Evolutionary conservation across 805 yeast species (phyloP).

Genomic region (Peterozyma toletana): DNA sequence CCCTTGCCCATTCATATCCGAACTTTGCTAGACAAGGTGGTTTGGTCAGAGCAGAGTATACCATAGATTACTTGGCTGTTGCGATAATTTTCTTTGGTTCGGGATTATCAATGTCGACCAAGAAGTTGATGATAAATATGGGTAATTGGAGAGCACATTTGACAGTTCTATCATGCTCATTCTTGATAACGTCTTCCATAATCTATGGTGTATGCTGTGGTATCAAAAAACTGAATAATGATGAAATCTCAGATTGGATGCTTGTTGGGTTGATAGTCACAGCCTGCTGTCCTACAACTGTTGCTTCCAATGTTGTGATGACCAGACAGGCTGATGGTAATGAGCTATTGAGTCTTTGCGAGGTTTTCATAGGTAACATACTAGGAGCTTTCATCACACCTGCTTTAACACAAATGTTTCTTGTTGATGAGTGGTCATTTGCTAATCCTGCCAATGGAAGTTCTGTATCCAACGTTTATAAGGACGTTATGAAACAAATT

Average conservation of each 20-base stretch:
- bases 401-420: slow-evolving; percentile 70
- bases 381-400: slow-evolving; percentile 87
- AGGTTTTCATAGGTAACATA: slow-evolving; percentile 78
- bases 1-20: slow-evolving; percentile 73
- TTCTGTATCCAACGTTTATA: slow-evolving; percentile 52
- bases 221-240: slow-evolving; percentile 49
- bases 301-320: slow-evolving; percentile 89
- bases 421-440: slow-evolving; percentile 52
- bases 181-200: slow-evolving; percentile 62
- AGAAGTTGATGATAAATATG: slow-evolving; percentile 52
- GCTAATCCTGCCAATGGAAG: slow-evolving; percentile 71
- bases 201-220: slow-evolving; percentile 71
- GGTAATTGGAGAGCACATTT: slow-evolving; percentile 79
- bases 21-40: slow-evolving; percentile 83
- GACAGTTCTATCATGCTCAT: slow-evolving; percentile 59
- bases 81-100: slow-evolving; percentile 78
- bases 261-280: slow-evolving; percentile 78
- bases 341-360: slow-evolving; percentile 69
- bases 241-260: slow-evolving; percentile 65
- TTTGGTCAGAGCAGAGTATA: slow-evolving; percentile 61
- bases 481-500: slow-evolving; percentile 78
- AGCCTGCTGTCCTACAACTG: slow-evolving; percentile 87
- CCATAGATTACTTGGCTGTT: slow-evolving; percentile 81
- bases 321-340: slow-evolving; percentile 82
- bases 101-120: slow-evolving; percentile 72